Evolutionary conservation across 2,329 filamentous ascomycete genomes (phyloP).

Genomic region (Aspergillus carbonarius): DNA sequence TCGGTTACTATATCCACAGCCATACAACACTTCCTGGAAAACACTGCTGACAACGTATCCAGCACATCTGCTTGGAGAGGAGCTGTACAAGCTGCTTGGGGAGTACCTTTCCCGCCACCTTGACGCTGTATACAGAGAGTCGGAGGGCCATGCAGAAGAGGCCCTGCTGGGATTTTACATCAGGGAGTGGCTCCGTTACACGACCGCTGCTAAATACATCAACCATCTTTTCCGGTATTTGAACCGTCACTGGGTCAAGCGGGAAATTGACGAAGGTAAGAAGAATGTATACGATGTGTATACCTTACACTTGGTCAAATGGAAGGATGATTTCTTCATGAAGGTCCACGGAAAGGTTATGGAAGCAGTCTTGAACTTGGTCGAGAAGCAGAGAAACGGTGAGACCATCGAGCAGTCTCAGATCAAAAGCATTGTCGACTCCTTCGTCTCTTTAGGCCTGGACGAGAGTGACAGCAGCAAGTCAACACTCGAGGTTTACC

Average conservation of each 20-base stretch:
- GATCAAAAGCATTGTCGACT: slow-evolving; percentile 96
- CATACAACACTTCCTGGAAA: neutral
- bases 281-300: slow-evolving; percentile 98
- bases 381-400: slow-evolving; percentile 95
- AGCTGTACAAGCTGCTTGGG: slow-evolving; percentile 89
- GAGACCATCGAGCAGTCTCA: slow-evolving; percentile 97
- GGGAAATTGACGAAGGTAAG: slow-evolving; percentile 98
- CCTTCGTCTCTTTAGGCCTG: slow-evolving; percentile 89
- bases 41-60: slow-evolving; percentile 17
- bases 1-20: slow-evolving; percentile 34
- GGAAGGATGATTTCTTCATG: slow-evolving; percentile 87
- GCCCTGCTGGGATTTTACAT: slow-evolving; percentile 91
- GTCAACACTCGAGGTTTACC: slow-evolving; percentile 92
- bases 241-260: slow-evolving; percentile 98
- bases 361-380: slow-evolving; percentile 88
- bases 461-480: slow-evolving; percentile 92
- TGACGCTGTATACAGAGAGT: slow-evolving; percentile 66
- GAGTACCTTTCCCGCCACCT: slow-evolving; percentile 81
- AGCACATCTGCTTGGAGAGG: slow-evolving; percentile 94
- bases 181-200: slow-evolving; percentile 94
- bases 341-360: slow-evolving; percentile 85
- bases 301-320: slow-evolving; percentile 91
- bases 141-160: slow-evolving; percentile 81
- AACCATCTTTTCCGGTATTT: slow-evolving; percentile 96
- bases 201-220: slow-evolving; percentile 92